Evolutionary conservation across 2,329 filamentous ascomycete species (phyloP).

Genomic region (Drechslerella coelobrocha): DNA sequence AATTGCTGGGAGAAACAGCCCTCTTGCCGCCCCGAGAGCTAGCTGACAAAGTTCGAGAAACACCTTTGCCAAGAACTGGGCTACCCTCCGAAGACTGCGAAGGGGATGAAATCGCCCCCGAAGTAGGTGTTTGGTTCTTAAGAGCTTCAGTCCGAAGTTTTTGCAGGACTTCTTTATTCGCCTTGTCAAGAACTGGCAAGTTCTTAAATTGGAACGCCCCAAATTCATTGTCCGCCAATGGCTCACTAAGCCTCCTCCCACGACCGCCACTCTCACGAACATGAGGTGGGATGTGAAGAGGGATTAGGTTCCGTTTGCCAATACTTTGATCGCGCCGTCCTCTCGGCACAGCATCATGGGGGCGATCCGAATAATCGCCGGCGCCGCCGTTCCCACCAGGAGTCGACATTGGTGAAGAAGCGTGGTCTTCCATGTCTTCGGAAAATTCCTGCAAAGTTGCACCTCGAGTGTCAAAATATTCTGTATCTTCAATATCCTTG

Average conservation of each 20-base stretch:
- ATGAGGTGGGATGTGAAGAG: slow-evolving; percentile 93
- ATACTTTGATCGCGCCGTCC: slow-evolving; percentile 86
- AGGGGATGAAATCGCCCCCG: slow-evolving; percentile 57
- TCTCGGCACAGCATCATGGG: slow-evolving; percentile 90
- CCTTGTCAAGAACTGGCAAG: slow-evolving; percentile 91
- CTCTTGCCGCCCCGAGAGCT: slow-evolving; percentile 77
- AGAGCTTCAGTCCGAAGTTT: slow-evolving; percentile 91
- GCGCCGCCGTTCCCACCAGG: too few species aligned
- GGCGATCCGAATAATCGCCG: slow-evolving; percentile 88
- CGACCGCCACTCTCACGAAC: slow-evolving; percentile 79
- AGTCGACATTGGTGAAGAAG: slow-evolving; percentile 72
- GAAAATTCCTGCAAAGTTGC: slow-evolving; percentile 91
- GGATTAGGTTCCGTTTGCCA: slow-evolving; percentile 90
- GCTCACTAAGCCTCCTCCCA: slow-evolving; percentile 86
- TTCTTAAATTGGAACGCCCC: slow-evolving; percentile 98
- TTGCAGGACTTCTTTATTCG: slow-evolving; percentile 98
- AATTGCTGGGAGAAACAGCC: slow-evolving; percentile 82
- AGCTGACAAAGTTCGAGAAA: slow-evolving; percentile 75
- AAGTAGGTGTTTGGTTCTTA: slow-evolving; percentile 68
- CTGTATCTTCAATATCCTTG: slow-evolving; percentile 94
- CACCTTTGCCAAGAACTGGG: slow-evolving; percentile 72
- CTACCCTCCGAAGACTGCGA: slow-evolving; percentile 71
- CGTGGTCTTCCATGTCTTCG: slow-evolving; percentile 85
- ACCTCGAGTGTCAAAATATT: slow-evolving; percentile 93
- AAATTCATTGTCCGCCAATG: slow-evolving; percentile 87